These are phyloP conservation scores for Thraustochytrium striatum DNA, from an alignment of 352 stramenopile genomes.

Conservation along the genomic window DNA sequence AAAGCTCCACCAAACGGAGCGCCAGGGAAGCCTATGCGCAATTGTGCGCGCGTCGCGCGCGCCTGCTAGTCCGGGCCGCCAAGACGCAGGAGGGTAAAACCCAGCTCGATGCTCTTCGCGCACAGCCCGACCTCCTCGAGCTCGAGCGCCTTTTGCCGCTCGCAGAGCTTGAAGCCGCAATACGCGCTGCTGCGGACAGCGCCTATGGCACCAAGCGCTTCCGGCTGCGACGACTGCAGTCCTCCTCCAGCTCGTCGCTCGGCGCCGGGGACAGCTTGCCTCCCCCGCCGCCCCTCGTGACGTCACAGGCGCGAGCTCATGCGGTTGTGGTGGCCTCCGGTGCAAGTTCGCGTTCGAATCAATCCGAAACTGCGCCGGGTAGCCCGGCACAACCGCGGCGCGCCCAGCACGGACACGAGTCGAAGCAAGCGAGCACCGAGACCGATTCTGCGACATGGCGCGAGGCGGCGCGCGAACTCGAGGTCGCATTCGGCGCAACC, in stretches of 20 bases:
- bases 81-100: not conserved
- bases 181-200: not conserved
- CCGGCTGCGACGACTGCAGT: not conserved
- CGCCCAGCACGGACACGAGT: not conserved
- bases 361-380: too few species aligned
- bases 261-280: too few species aligned
- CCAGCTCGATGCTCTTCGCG: not conserved
- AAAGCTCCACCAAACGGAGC: not conserved
- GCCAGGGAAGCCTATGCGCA: not conserved
- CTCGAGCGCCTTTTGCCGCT: constrained; percentile 10
- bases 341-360: not conserved
- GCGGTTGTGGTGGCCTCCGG: too few species aligned
- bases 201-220: not conserved
- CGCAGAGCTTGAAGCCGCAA: not conserved
- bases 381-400: too few species aligned
- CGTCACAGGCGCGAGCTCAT: too few species aligned
- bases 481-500: not conserved
- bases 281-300: too few species aligned
- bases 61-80: not conserved
- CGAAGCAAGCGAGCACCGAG: not conserved
- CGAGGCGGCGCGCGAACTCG: too few species aligned
- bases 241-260: too few species aligned
- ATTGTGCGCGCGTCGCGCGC: not conserved
- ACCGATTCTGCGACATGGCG: too few species aligned
- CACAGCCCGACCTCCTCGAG: not conserved